Percentiles rank a stretch among this genome's conserved stretches.
Evolutionary conservation across 2,329 filamentous ascomycete genomes (phyloP).

Genomic region (Cladosporium velox): DNA sequence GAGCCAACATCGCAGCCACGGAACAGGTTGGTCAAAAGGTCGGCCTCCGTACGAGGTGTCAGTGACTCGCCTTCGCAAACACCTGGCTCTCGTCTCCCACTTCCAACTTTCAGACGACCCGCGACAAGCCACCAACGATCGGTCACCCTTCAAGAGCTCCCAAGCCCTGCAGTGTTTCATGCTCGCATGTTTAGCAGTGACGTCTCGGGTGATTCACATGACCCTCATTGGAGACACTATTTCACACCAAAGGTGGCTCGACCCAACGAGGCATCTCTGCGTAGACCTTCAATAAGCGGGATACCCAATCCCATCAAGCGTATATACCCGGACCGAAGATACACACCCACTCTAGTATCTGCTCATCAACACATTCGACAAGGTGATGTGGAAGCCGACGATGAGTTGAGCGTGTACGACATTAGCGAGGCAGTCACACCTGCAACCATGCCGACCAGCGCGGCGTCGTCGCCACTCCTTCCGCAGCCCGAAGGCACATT

Average conservation of each 20-base stretch:
- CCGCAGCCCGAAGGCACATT: constrained; percentile 6
- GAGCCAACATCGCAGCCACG: constrained; percentile 52
- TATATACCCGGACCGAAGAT: constrained; percentile 39
- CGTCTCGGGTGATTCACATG: constrained; percentile 26
- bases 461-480: constrained; percentile 33
- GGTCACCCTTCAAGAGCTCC: constrained; percentile 60
- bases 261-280: constrained; percentile 24
- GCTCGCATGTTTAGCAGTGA: constrained; percentile 23
- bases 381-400: constrained; percentile 32
- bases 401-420: constrained; percentile 28
- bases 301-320: constrained; percentile 42
- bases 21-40: constrained; percentile 78
- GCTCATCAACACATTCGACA: constrained; percentile 31
- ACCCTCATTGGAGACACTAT: constrained; percentile 37
- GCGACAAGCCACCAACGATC: constrained; percentile 79
- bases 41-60: constrained; percentile 57
- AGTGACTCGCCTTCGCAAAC: constrained; percentile 50
- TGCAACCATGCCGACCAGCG: constrained; percentile 25
- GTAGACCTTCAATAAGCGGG: constrained; percentile 35
- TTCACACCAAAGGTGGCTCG: constrained; percentile 36
- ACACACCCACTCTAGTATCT: constrained; percentile 38
- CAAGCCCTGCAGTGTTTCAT: constrained; percentile 19
- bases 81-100: constrained; percentile 61
- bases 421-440: constrained; percentile 21
- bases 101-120: constrained; percentile 68